Conservation (phyloP, 208 protist species). For the Vickermania ingenoplastis region DNA sequence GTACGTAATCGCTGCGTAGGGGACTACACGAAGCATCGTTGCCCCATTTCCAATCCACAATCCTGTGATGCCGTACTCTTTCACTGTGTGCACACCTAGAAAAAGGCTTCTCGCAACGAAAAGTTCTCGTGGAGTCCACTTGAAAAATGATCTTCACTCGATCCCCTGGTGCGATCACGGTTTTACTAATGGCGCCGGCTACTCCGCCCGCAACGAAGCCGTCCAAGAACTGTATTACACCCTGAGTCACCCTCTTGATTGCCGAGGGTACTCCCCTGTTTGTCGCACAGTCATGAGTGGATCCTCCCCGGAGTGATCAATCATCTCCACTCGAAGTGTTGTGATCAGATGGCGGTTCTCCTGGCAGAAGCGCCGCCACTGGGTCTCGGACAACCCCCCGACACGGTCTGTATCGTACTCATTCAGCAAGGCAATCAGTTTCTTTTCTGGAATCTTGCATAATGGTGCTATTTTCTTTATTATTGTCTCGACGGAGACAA, state of each 20-base stretch:
- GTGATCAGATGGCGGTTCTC: conserved; percentile 50
- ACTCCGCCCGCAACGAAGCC: conserved; percentile 89
- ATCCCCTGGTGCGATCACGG: conserved; percentile 89
- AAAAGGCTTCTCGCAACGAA: conserved; percentile 48
- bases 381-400: conserved; percentile 46
- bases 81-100: conserved; percentile 65
- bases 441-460: conserved; percentile 17
- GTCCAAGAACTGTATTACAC: conserved; percentile 70
- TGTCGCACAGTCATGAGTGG: conserved; percentile 24
- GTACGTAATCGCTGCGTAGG: conserved; percentile 93
- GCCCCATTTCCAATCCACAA: conserved; percentile 93
- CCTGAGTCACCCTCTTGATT: conserved; percentile 12
- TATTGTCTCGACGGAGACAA: conserved; percentile 55
- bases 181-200: conserved; percentile 90
- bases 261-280: not conserved
- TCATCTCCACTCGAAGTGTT: conserved; percentile 34
- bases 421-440: conserved; percentile 37
- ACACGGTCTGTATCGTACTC: conserved; percentile 43
- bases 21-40: conserved; percentile 91
- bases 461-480: conserved; percentile 39
- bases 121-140: conserved; percentile 60
- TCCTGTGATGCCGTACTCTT: conserved; percentile 72
- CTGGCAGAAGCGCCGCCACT: conserved; percentile 68
- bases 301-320: conserved; percentile 57
- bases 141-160: conserved; percentile 95